These are phyloP conservation scores for Pseudoperonospora humuli DNA, from an alignment of 352 stramenopile species.

Conservation along the genomic window DNA sequence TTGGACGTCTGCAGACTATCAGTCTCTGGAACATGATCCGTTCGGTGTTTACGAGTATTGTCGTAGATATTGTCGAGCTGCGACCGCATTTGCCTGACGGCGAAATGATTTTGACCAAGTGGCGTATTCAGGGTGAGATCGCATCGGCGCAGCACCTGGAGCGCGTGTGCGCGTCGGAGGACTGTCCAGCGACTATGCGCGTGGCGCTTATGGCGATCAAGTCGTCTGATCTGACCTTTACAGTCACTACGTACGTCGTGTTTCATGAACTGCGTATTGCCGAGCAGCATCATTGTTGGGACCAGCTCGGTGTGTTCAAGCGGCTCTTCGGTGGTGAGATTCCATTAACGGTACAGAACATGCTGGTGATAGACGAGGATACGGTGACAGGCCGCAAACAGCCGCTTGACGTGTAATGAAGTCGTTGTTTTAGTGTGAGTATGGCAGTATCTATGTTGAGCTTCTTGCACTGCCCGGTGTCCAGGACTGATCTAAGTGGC, in stretches of 20 bases:
- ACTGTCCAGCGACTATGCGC: conserved; percentile 61
- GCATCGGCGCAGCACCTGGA: conserved; percentile 50
- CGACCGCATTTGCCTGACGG: conserved; percentile 63
- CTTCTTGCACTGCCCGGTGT: too few species aligned
- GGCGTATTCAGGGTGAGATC: conserved; percentile 74
- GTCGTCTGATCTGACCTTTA: conserved; percentile 76
- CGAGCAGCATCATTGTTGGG: conserved; percentile 76
- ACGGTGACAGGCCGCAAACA: conserved; percentile 20
- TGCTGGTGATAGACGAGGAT: conserved; percentile 49
- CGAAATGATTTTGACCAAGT: conserved; percentile 83
- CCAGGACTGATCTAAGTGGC: too few species aligned
- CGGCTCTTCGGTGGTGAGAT: conserved; percentile 72
- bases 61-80: conserved; percentile 74
- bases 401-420: conserved; percentile 26
- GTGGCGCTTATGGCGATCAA: conserved; percentile 68
- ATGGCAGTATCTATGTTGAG: neutral
- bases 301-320: conserved; percentile 79
- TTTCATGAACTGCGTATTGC: conserved; percentile 65
- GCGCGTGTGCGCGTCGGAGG: conserved; percentile 54
- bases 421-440: neutral
- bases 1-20: conserved; percentile 60
- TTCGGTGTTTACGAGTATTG: conserved; percentile 67
- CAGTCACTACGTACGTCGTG: conserved; percentile 77
- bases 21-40: conserved; percentile 78
- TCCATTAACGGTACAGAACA: conserved; percentile 40